Base-by-base conservation (phyloP, 2,329 filamentous ascomycete genomes). In the Pseudogymnoascus sp. region DNA sequence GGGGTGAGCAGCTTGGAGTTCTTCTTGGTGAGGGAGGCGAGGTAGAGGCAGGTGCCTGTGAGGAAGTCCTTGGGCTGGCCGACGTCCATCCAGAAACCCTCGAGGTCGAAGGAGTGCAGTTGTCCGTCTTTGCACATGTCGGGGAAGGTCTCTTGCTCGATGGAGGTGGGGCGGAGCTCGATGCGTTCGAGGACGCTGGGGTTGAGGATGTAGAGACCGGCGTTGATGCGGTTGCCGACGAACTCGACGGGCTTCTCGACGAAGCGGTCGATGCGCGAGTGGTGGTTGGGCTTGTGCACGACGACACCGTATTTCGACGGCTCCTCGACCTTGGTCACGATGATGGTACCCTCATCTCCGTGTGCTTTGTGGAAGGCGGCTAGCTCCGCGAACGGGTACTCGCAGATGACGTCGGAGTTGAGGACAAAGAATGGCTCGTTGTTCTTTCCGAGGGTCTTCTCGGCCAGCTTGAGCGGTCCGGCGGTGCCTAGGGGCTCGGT, bases 181-280 rank as follows among this genome's bases (percentile, higher is more conserved):
- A 99, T 97, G 75, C 93, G 89, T 68, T 87, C 81, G 64, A 99
- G 85, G 40, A 97, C 86, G 60, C 88, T 92, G 58, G 92, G 92
- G 82, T 97, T 97, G 72, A 97, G 83, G 71, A 97, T 96, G 82
- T 97, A 97, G 78, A 97, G 90, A 78, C 94, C 94, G 69, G 93
- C 94, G 72, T 97, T 97, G 83, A 97, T 97, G 68, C 93, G 89
- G 84, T 97, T 97, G 71, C 93, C 93, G 63, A 97, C 93, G 74
- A 97, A 97, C 79, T 97, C 91, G 74, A 97, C 90, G 37, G 93
- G 93, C 83, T 99, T 99, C 85, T 99, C 93, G 69, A 99, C 94
- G 80, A 99, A 99, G 69, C 94, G 92, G 78, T 99, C 94, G 76
- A 99, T 97, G 74, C 90, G 87, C 55, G 91, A 90, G 61, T 90